Evolutionary conservation across 768 basidiomycete species (phyloP).

Genomic region (Termitomyces bulborhizus): DNA sequence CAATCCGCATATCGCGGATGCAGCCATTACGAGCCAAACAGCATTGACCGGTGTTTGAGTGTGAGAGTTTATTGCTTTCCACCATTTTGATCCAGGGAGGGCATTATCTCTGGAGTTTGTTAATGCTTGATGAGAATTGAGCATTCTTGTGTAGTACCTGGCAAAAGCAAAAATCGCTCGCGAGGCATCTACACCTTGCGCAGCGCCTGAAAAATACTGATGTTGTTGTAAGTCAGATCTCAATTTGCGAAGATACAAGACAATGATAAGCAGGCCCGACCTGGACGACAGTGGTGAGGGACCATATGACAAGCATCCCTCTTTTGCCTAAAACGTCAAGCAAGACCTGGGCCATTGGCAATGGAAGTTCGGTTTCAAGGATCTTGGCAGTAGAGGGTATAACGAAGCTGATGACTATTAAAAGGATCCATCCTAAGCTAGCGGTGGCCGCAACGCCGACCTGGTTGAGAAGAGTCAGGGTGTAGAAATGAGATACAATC

Average conservation of each 20-base stretch:
- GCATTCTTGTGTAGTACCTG: background rate
- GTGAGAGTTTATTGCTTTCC: slow-evolving; percentile 52
- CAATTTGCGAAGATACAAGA: background rate
- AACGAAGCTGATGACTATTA: background rate
- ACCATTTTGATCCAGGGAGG: slow-evolving; percentile 64
- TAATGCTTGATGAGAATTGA: background rate
- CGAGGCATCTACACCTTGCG: background rate
- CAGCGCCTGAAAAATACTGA: background rate
- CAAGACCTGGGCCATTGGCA: slow-evolving; percentile 72
- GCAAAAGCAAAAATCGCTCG: slow-evolving; percentile 1
- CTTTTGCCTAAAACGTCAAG: slow-evolving; percentile 56
- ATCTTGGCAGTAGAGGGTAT: slow-evolving; percentile 30
- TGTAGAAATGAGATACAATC: background rate
- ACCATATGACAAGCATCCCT: slow-evolving; percentile 72
- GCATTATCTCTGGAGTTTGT: slow-evolving; percentile 50
- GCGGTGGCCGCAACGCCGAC: background rate
- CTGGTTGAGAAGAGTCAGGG: background rate
- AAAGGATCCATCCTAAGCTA: background rate
- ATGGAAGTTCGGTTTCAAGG: slow-evolving; percentile 42
- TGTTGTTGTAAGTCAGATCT: background rate
- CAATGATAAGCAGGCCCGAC: slow-evolving; percentile 5
- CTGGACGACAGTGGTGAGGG: slow-evolving; percentile 58
- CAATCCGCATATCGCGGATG: slow-evolving; percentile 51
- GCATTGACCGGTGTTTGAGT: slow-evolving; percentile 72
- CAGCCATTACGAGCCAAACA: slow-evolving; percentile 65